Evolutionary conservation across 768 basidiomycete species (phyloP).

Genomic region (Dictyophora rubrovolvata): DNA sequence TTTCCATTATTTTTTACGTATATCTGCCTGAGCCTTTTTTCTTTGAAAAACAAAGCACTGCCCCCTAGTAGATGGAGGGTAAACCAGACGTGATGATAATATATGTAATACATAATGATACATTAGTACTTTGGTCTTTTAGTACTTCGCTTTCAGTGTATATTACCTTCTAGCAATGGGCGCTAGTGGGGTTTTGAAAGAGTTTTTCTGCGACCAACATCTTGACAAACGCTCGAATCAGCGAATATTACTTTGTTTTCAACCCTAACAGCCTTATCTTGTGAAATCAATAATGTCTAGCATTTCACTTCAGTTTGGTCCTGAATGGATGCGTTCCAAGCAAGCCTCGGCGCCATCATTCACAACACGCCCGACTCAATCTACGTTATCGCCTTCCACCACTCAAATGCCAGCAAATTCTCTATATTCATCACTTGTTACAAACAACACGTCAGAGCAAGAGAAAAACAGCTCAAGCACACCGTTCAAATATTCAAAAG

Average conservation of each 20-base stretch:
- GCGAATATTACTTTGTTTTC: background rate
- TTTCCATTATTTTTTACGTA: background rate
- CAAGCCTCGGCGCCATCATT: constrained; percentile 31
- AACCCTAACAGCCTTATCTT: background rate
- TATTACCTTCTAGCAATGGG: background rate
- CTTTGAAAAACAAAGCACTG: constrained; percentile 33
- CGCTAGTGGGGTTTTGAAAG: background rate
- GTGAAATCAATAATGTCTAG: constrained; percentile 25
- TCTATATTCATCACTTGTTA: constrained; percentile 64
- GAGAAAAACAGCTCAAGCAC: constrained; percentile 55
- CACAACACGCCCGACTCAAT: constrained; percentile 47
- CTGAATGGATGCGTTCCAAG: constrained; percentile 88
- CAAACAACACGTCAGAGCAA: constrained; percentile 34
- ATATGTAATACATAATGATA: background rate
- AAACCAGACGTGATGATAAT: constrained; percentile 25
- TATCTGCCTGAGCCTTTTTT: background rate
- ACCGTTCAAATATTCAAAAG: constrained; percentile 82
- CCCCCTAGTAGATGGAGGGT: constrained; percentile 67
- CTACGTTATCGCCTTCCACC: constrained; percentile 28
- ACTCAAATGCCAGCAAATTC: constrained; percentile 32
- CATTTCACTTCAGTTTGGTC: constrained; percentile 76
- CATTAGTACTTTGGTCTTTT: background rate
- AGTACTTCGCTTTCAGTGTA: too few relatives aligned
- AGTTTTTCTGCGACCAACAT: background rate
- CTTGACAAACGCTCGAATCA: constrained; percentile 1